Percentiles rank a stretch among this genome's conserved stretches.
Conservation (phyloP, 176 grass and related monocot genomes). For the Paspalum vaginatum region DNA sequence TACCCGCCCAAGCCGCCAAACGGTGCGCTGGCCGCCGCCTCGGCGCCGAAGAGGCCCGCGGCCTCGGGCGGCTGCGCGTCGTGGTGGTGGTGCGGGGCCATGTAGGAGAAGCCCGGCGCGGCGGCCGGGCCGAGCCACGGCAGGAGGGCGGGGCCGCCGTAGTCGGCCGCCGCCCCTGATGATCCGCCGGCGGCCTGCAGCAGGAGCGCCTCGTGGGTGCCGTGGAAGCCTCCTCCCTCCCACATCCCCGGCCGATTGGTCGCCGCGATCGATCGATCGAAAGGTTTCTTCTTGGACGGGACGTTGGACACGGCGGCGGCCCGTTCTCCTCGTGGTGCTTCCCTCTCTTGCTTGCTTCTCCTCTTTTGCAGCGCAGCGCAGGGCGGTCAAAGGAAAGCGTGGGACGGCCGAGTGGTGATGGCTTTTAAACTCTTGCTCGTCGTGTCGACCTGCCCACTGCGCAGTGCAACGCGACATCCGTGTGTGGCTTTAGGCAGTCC, state of each 20-base stretch:
- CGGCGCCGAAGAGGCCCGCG: background rate
- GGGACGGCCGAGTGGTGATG: conserved; percentile 34
- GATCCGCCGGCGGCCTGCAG: conserved; percentile 24
- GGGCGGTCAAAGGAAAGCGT: conserved; percentile 42
- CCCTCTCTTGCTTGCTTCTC: background rate
- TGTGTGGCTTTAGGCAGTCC: conserved; percentile 42
- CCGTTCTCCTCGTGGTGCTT: background rate
- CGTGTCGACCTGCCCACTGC: conserved; percentile 41
- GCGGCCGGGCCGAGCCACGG: conserved; percentile 41
- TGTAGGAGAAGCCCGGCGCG: conserved; percentile 35
- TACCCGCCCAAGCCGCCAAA: conserved; percentile 27
- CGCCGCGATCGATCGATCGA: background rate
- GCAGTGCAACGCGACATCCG: conserved; percentile 12
- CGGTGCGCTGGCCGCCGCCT: background rate
- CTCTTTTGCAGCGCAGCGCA: conserved; percentile 5
- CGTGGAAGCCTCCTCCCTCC: conserved; percentile 58
- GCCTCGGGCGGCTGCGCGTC: background rate
- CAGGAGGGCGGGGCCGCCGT: conserved; percentile 14
- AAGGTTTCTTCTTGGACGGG: background rate
- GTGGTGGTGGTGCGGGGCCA: background rate
- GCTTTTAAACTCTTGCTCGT: conserved; percentile 37
- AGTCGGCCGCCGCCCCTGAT: background rate
- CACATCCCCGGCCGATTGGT: conserved; percentile 41
- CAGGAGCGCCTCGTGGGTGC: conserved; percentile 48
- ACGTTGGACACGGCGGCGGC: background rate